A percentile compares a stretch with the other conserved stretches of the same genome.
These are phyloP conservation scores for Panicum virgatum DNA, from an alignment of 202 grass and related monocot genomes.

Conservation along the genomic window DNA sequence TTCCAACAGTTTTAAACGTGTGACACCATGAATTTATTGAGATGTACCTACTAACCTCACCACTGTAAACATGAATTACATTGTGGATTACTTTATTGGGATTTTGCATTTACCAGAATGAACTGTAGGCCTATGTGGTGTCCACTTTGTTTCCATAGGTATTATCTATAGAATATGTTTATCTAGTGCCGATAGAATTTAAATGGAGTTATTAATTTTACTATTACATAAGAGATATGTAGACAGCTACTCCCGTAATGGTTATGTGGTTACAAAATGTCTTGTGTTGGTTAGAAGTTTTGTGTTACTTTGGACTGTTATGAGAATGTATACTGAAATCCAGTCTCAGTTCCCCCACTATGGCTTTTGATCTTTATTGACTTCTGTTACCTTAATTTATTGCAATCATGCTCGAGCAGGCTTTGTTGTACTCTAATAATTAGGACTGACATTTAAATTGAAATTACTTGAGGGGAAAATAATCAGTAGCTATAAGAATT, in stretches of 20 bases:
- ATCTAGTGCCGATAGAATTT: not conserved
- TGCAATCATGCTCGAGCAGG: not conserved
- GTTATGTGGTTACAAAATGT: not conserved
- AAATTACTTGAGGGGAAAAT: constrained; percentile 3
- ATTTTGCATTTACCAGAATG: not conserved
- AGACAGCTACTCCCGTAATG: not conserved
- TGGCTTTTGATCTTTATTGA: not conserved
- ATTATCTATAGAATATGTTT: constrained; percentile 4
- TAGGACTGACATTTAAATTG: not conserved
- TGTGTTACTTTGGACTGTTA: not conserved
- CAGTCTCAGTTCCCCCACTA: not conserved
- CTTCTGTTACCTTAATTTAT: constrained; percentile 1
- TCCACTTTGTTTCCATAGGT: not conserved
- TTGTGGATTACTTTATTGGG: constrained; percentile 14
- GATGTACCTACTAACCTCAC: not conserved
- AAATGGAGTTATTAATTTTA: not conserved
- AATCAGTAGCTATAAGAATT: constrained; percentile 3
- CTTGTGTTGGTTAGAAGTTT: not conserved
- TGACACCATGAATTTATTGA: not conserved
- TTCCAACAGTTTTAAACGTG: not conserved
- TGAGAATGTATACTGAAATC: not conserved
- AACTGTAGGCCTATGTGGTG: not conserved
- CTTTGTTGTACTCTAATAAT: not conserved
- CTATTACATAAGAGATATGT: not conserved
- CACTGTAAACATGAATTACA: not conserved